Percentiles rank a stretch among this genome's conserved stretches.
Conservation (phyloP, 2,329 filamentous ascomycete genomes). For the Penicillium sp. region DNA sequence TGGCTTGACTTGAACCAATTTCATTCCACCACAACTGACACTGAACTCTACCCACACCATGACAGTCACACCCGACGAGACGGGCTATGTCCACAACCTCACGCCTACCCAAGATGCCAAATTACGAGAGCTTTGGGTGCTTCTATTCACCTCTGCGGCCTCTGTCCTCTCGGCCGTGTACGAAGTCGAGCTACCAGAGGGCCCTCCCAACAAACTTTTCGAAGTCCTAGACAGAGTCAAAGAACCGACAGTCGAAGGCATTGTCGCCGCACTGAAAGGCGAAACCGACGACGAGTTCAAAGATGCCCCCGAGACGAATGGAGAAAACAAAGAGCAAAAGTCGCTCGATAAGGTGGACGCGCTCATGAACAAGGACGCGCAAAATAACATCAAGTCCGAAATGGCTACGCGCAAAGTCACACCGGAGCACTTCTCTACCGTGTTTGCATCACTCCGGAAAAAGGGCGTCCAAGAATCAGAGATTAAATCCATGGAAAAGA, state of each 20-base stretch:
- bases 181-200: conserved; percentile 37
- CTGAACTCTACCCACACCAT: conserved; percentile 1
- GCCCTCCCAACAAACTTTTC: conserved; percentile 19
- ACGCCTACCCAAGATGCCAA: conserved; percentile 82
- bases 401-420: conserved; percentile 18
- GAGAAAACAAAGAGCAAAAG: conserved; percentile 7
- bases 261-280: conserved; percentile 17
- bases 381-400: conserved; percentile 14
- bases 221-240: conserved; percentile 19
- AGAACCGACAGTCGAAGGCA: conserved; percentile 22
- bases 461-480: conserved; percentile 17
- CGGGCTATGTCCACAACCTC: conserved; percentile 65
- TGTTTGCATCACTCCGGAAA: conserved; percentile 20
- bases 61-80: conserved; percentile 26
- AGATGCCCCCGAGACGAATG: background rate
- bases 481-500: conserved; percentile 18
- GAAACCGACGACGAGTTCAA: background rate
- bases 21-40: background rate
- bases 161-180: conserved; percentile 22
- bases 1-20: background rate
- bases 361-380: conserved; percentile 17
- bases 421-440: conserved; percentile 13
- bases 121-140: conserved; percentile 77
- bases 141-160: conserved; percentile 30
- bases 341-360: conserved; percentile 18